phyloP scores from a whole-genome alignment of 768 basidiomycete species.

The Pisolithus orientalis region DNA sequence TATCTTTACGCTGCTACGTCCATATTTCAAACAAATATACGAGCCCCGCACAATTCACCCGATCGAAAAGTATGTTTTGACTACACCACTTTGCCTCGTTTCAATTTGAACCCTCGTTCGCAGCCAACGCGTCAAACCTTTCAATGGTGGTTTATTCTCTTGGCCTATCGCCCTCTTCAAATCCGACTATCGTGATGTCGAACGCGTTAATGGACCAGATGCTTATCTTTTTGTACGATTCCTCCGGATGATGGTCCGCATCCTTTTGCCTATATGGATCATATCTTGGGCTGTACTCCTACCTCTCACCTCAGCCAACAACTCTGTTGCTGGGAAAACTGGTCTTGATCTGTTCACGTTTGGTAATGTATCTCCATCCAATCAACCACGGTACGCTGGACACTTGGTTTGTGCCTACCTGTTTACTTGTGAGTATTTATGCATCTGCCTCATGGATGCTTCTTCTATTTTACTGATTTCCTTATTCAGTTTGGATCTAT shows the following conservation, averaged over 20 bases:
- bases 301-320: conserved; percentile 61
- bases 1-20: conserved; percentile 77
- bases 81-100: neutral
- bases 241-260: conserved; percentile 73
- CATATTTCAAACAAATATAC: conserved; percentile 84
- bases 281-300: conserved; percentile 83
- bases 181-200: conserved; percentile 56
- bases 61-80: conserved; percentile 32
- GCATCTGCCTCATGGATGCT: neutral
- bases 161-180: conserved; percentile 67
- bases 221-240: conserved; percentile 94
- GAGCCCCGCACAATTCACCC: conserved; percentile 77
- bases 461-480: neutral
- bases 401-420: conserved; percentile 73
- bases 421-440: conserved; percentile 59
- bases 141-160: conserved; percentile 43
- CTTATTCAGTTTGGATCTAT: conserved; percentile 67
- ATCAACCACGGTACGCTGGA: conserved; percentile 61
- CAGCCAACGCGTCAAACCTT: conserved; percentile 54
- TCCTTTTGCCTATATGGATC: conserved; percentile 88
- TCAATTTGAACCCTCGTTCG: neutral
- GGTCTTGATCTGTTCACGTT: conserved; percentile 72
- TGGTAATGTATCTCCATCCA: conserved; percentile 58
- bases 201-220: conserved; percentile 74
- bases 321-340: conserved; percentile 35